Percentiles rank a stretch among this genome's conserved stretches.
phyloP scores from a whole-genome alignment of 148 eudicot genomes.

The Chenopodium suecicum region DNA sequence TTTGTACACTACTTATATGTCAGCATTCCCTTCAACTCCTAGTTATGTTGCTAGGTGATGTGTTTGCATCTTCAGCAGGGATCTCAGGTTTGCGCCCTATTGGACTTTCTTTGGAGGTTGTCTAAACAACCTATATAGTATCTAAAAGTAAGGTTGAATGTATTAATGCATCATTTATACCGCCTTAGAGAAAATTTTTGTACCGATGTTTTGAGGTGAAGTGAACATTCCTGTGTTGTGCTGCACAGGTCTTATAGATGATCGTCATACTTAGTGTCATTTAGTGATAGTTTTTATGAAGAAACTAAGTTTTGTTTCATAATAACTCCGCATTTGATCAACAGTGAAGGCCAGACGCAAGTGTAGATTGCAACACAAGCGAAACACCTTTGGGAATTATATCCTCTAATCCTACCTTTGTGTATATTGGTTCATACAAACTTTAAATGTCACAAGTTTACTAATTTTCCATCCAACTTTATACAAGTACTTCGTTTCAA shows the following conservation, averaged over 20 bases:
- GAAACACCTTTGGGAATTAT: neutral
- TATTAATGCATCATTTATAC: conserved; percentile 16
- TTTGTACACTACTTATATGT: conserved; percentile 13
- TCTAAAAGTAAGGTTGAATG: neutral
- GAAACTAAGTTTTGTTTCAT: neutral
- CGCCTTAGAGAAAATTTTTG: conserved; percentile 17
- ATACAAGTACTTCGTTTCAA: too few species aligned
- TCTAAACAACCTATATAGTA: neutral
- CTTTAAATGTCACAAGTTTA: neutral
- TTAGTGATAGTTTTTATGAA: neutral
- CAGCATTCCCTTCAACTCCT: neutral
- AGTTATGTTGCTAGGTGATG: neutral
- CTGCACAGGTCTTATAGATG: neutral
- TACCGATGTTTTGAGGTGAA: neutral
- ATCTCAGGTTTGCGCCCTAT: conserved; percentile 2
- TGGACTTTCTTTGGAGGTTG: conserved; percentile 11
- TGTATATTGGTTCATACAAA: neutral
- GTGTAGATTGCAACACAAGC: neutral
- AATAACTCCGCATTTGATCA: neutral
- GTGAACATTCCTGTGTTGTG: neutral
- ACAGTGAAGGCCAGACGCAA: neutral
- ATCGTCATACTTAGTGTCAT: neutral
- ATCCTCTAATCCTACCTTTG: neutral
- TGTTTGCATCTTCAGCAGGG: conserved; percentile 1
- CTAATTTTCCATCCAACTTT: too few species aligned